phyloP scores from a whole-genome alignment of 2,329 filamentous ascomycete genomes.

The Trichoderma sp. region DNA sequence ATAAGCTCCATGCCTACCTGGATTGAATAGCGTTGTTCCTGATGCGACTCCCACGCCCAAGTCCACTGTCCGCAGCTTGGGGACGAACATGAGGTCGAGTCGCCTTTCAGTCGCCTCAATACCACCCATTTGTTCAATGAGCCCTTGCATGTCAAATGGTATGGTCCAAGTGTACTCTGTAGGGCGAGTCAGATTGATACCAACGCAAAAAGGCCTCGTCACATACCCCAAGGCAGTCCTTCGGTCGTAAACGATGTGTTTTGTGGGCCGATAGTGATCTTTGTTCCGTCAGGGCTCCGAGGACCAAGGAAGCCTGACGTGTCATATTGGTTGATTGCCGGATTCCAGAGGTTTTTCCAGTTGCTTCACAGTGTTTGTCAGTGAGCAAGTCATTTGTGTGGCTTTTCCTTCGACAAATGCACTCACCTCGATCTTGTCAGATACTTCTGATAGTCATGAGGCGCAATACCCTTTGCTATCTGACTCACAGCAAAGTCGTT shows the following conservation, averaged over 20 bases:
- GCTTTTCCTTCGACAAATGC: no score
- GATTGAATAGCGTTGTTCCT: slow-evolving; percentile 27
- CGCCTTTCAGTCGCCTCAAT: slow-evolving; percentile 52
- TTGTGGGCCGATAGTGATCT: slow-evolving; percentile 21
- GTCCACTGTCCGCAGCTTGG: slow-evolving; percentile 51
- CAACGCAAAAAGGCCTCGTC: slow-evolving; percentile 32
- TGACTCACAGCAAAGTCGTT: slow-evolving; percentile 59
- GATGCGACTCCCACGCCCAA: slow-evolving; percentile 26
- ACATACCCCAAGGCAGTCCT: slow-evolving; percentile 23
- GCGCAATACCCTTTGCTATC: slow-evolving; percentile 46
- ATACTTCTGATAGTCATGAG: slow-evolving; percentile 53
- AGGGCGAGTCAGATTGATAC: slow-evolving; percentile 46
- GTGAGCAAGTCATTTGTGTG: background rate
- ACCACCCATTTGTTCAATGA: slow-evolving; percentile 58
- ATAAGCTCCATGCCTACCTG: slow-evolving; percentile 41
- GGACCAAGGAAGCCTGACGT: slow-evolving; percentile 24
- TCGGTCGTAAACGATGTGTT: slow-evolving; percentile 15
- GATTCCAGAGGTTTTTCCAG: slow-evolving; percentile 64
- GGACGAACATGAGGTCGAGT: slow-evolving; percentile 43
- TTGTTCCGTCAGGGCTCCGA: slow-evolving; percentile 14
- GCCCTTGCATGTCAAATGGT: slow-evolving; percentile 58
- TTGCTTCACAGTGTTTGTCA: slow-evolving; percentile 38
- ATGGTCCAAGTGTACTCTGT: slow-evolving; percentile 59
- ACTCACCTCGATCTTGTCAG: slow-evolving; percentile 36
- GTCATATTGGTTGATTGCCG: slow-evolving; percentile 47